Evolutionary conservation across 2,329 filamentous ascomycete genomes (phyloP), one percentile per base, ranked within the genome.

Genomic region (Pestalotiopsis sp.): DNA sequence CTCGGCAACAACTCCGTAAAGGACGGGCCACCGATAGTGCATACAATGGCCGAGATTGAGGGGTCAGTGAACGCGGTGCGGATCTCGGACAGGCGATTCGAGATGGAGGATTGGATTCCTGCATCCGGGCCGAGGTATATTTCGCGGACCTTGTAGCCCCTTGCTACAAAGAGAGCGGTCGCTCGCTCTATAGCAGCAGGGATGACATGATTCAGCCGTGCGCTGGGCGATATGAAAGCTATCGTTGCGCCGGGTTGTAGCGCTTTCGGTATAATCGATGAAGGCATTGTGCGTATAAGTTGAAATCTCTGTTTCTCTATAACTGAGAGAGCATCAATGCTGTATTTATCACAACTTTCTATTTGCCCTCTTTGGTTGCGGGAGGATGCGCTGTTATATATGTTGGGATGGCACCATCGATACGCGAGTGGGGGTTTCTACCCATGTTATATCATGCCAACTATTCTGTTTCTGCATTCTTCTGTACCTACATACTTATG

Each of bases 1-100:
- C 75, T 73, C 0, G 81, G 82, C 0, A 83, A 71, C 14, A 84
- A 77, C 74, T 84, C 80, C 3, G 75, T 82, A 64, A 82, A 79
- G 23, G 78, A 72, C 20, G 77, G 66, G 1, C 82, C 82, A 63
- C 82, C 82, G 65, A 81, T 75, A 38, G 80, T 82, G 73, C 79
- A 81, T 72, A 82, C 75, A 59, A 84, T 68, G 39, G 79, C 81
- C 6, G 76, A 73, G 61, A 83, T 74, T 3, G 60, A 63, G 0
- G 77, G 75, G 71, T 83, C 80, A 1, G 76, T 73, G 67, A 84
- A 80, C 39, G 80, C 82, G 12, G 75, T 69, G 45, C 79, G 78
- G 4, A 83, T 73, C 71, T 83, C 82, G 1, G 76, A 70, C 0
- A 82, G 70, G 7, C 81, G 79, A 66, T 80, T 81, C 1, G 66